Percentiles rank a stretch among this genome's conserved stretches.
These are phyloP conservation scores for Phytophthora fragariaefolia DNA, from an alignment of 352 stramenopile species.

Conservation along the genomic window DNA sequence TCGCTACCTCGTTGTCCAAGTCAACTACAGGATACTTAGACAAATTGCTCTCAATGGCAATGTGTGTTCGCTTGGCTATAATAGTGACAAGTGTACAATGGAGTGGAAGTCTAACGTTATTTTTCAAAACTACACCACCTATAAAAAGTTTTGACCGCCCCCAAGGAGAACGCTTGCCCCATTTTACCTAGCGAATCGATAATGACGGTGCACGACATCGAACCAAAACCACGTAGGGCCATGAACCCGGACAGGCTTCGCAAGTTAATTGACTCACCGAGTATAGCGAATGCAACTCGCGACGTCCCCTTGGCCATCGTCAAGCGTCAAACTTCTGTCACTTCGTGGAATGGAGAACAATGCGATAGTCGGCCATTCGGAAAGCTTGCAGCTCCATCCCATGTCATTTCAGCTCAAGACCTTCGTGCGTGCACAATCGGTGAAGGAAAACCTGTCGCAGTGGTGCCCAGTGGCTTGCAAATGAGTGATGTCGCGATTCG, in stretches of 20 bases:
- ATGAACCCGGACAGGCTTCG: conserved; percentile 61
- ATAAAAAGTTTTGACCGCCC: too few relatives aligned
- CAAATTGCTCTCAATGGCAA: too few relatives aligned
- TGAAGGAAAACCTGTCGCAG: conserved; percentile 10
- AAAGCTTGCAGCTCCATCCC: conserved; percentile 41
- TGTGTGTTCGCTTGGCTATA: too few relatives aligned
- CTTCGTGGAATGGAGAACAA: conserved; percentile 68
- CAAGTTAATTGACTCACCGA: conserved; percentile 72
- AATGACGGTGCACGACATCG: conserved; percentile 22
- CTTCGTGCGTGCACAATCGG: conserved; percentile 39
- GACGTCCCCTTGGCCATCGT: conserved; percentile 45
- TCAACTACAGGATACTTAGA: too few relatives aligned
- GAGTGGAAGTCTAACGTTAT: too few relatives aligned
- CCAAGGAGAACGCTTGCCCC: too few relatives aligned
- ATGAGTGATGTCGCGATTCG: conserved; percentile 36
- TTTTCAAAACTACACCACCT: too few relatives aligned
- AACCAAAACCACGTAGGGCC: conserved; percentile 39
- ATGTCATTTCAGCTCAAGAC: conserved; percentile 47
- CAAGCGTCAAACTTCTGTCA: conserved; percentile 48
- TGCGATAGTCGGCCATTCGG: conserved; percentile 60
- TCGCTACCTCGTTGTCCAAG: too few relatives aligned
- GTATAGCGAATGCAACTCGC: conserved; percentile 42
- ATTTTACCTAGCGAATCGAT: too few relatives aligned
- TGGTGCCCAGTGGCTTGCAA: conserved; percentile 36
- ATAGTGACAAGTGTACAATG: too few relatives aligned